These are phyloP conservation scores for Mycena rosella DNA, from an alignment of 768 basidiomycete species.

Conservation along the genomic window DNA sequence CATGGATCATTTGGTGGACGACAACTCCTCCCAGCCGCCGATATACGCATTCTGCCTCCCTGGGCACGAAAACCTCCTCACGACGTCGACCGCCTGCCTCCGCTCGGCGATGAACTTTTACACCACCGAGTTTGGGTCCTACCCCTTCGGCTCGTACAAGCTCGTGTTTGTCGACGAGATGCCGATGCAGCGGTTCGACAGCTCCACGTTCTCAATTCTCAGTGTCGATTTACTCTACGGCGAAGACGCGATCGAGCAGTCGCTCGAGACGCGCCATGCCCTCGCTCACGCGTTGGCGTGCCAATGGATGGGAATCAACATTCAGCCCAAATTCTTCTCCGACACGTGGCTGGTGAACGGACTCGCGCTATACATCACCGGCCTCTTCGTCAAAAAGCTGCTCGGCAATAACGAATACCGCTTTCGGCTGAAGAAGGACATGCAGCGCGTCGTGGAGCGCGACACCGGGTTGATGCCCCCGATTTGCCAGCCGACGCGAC, in stretches of 20 bases:
- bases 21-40: constrained; percentile 73
- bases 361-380: constrained; percentile 90
- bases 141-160: constrained; percentile 96
- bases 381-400: constrained; percentile 86
- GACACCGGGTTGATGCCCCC: constrained; percentile 93
- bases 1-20: constrained; percentile 69
- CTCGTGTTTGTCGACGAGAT: constrained; percentile 94
- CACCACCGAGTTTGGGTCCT: constrained; percentile 92
- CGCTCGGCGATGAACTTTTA: constrained; percentile 94
- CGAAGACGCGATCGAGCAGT: constrained; percentile 92
- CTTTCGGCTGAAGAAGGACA: constrained; percentile 95
- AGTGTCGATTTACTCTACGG: constrained; percentile 88
- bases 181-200: constrained; percentile 84
- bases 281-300: constrained; percentile 91
- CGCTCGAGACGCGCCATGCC: constrained; percentile 88
- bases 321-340: constrained; percentile 92
- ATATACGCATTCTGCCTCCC: constrained; percentile 96
- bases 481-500: constrained; percentile 89
- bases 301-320: constrained; percentile 98
- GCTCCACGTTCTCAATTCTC: constrained; percentile 85
- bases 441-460: constrained; percentile 89
- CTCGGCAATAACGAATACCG: constrained; percentile 98
- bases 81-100: constrained; percentile 79
- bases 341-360: constrained; percentile 99
- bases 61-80: constrained; percentile 82